Conservation (phyloP, 768 basidiomycete species). For the Trametes coccinea region DNA sequence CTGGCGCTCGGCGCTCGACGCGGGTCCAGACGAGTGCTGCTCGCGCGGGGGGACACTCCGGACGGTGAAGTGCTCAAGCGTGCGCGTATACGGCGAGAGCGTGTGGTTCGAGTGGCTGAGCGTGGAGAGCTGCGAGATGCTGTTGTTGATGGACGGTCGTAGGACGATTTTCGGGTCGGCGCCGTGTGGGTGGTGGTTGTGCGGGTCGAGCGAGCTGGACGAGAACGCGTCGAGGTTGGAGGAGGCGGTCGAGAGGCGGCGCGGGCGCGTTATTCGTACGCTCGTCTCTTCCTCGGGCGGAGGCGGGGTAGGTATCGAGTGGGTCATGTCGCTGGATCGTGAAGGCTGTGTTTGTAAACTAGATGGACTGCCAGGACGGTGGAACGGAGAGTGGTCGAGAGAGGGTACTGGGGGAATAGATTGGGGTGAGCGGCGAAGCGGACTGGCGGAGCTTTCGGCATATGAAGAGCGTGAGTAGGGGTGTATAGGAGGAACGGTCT, state of each 20-base stretch:
- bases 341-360: slow-evolving; percentile 53
- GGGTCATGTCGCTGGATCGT: slow-evolving; percentile 46
- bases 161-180: slow-evolving; percentile 60
- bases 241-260: slow-evolving; percentile 38
- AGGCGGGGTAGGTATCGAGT: slow-evolving; percentile 49
- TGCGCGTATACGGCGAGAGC: slow-evolving; percentile 89
- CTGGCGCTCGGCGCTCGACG: slow-evolving; percentile 44
- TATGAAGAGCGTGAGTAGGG: slow-evolving; percentile 13
- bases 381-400: slow-evolving; percentile 29
- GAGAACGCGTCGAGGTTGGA: slow-evolving; percentile 38
- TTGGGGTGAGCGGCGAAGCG: slow-evolving; percentile 17
- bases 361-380: slow-evolving; percentile 49
- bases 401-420: slow-evolving; percentile 29
- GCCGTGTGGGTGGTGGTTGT: slow-evolving; percentile 33
- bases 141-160: slow-evolving; percentile 65
- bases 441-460: slow-evolving; percentile 18
- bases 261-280: slow-evolving; percentile 28
- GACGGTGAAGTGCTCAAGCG: slow-evolving; percentile 89
- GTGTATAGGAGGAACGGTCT: slow-evolving; percentile 12
- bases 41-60: slow-evolving; percentile 77
- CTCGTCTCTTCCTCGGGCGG: slow-evolving; percentile 30
- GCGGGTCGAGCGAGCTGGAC: slow-evolving; percentile 34
- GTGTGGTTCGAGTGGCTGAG: slow-evolving; percentile 92
- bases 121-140: slow-evolving; percentile 82
- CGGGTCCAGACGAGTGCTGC: slow-evolving; percentile 34